Evolutionary conservation across 805 yeast species (phyloP), one percentile per base, ranked within the genome.

Genomic region (Saturnispora gosingensis): DNA sequence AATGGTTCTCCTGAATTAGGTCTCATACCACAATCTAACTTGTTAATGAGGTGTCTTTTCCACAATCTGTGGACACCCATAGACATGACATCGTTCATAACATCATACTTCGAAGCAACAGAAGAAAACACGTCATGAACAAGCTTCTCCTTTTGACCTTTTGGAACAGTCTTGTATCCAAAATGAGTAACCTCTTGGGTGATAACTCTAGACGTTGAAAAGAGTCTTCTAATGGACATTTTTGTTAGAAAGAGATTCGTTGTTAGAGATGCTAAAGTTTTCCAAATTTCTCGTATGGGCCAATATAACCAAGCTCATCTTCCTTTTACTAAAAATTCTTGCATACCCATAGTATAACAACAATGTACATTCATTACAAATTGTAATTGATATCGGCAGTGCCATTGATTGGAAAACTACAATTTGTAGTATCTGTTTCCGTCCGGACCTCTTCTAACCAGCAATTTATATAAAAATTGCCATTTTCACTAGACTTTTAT

Each of bases 81-180:
- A 6, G 97, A 88, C 99, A 93, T 93, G 43, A 88, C 96, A 70
- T 93, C 99, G 71, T 93, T 93, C 99, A 93, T 93, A 48, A 88
- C 75, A 70, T 93, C 99, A 67, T 93, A 93, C 51, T 82, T 89
- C 35, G 89, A 80, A 3, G 99, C 99, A 39, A 93, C 99, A 5
- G 95, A 86, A 5, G 96, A 85, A 67, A 93, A 93, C 27, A 93
- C 98, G 25, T 83, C 83, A 46, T 87, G 85, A 27, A 85, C 95
- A 46, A 88, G 68, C 59, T 82, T 78, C 66, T 91, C 96, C 70
- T 91, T 91, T 56, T 88, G 86, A 28, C 78, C 79, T 54, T 77
- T 80, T 20, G 83, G 80, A 27, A 93, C 95, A 4, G 91, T 85
- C 59, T 82, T 80, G 67, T 81, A 88, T 10, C 98, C 98, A 65